Conservation (phyloP, 2,329 filamentous ascomycete genomes). For the Diplodia sapinea region DNA sequence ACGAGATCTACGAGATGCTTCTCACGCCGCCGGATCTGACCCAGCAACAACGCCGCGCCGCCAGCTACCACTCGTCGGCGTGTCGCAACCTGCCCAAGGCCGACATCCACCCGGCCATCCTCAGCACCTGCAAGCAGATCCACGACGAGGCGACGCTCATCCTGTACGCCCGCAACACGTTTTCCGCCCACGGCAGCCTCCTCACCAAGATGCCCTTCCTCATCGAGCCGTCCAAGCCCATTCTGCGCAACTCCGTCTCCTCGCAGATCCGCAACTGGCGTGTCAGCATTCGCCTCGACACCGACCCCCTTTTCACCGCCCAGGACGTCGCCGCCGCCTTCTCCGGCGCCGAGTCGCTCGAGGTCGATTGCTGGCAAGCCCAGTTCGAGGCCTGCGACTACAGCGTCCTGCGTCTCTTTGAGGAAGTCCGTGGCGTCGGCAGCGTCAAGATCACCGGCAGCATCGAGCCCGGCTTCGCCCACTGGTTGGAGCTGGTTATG, state of each 20-base stretch:
- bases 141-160: conserved; percentile 51
- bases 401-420: conserved; percentile 52
- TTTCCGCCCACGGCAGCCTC: conserved; percentile 57
- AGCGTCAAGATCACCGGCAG: conserved; percentile 52
- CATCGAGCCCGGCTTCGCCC: conserved; percentile 51
- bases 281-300: conserved; percentile 56
- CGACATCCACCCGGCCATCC: conserved; percentile 49
- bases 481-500: conserved; percentile 54
- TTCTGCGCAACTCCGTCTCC: conserved; percentile 43
- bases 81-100: conserved; percentile 30
- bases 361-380: conserved; percentile 58
- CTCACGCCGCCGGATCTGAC: conserved; percentile 40
- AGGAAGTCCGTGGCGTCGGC: conserved; percentile 53
- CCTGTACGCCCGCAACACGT: conserved; percentile 57
- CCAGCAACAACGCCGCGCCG: conserved; percentile 36
- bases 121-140: conserved; percentile 50
- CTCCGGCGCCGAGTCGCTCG: conserved; percentile 53
- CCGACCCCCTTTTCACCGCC: conserved; percentile 54
- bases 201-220: conserved; percentile 54
- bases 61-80: conserved; percentile 34
- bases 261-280: conserved; percentile 52
- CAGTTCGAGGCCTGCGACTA: conserved; percentile 49
- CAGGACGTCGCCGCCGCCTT: conserved; percentile 52
- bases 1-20: conserved; percentile 60
- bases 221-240: conserved; percentile 43